These are phyloP conservation scores for Citrus mangshanensis DNA, from an alignment of 345 rosid genomes.

Conservation along the genomic window DNA sequence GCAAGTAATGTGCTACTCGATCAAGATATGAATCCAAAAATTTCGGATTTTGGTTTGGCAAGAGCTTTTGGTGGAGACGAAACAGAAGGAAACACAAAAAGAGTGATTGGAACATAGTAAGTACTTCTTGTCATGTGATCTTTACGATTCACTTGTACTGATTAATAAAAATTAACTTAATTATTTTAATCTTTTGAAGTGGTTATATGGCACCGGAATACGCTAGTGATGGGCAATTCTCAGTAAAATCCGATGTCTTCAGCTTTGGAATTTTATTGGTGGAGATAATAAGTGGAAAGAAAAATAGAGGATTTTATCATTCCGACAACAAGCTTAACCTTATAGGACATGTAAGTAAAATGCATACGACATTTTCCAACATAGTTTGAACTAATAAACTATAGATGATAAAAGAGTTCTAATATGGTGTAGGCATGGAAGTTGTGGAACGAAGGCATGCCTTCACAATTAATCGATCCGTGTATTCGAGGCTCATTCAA, in stretches of 20 bases:
- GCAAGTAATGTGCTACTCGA: slow-evolving; percentile 40
- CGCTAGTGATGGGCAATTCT: background rate
- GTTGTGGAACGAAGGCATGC: slow-evolving; percentile 33
- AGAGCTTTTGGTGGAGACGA: slow-evolving; percentile 19
- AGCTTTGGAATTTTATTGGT: slow-evolving; percentile 37
- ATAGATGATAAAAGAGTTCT: background rate
- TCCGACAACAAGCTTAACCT: slow-evolving; percentile 16
- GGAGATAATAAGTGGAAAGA: slow-evolving; percentile 36
- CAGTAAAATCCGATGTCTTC: slow-evolving; percentile 41
- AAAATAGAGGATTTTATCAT: slow-evolving; percentile 31
- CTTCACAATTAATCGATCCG: slow-evolving; percentile 22
- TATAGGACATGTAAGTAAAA: slow-evolving; percentile 28
- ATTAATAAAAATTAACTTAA: too few species aligned
- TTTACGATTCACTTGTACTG: too few species aligned
- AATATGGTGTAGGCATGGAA: slow-evolving; percentile 36
- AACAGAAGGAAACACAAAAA: too few species aligned
- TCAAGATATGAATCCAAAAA: slow-evolving; percentile 39
- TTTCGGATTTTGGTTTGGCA: slow-evolving; percentile 54
- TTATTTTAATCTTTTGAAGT: too few species aligned
- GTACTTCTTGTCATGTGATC: too few species aligned
- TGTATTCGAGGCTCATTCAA: background rate
- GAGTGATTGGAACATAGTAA: too few species aligned
- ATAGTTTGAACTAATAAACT: background rate
- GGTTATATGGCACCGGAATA: too few species aligned
- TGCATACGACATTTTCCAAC: background rate